Base-by-base conservation (phyloP, 2,329 filamentous ascomycete genomes). In the Fusarium aywerte region DNA sequence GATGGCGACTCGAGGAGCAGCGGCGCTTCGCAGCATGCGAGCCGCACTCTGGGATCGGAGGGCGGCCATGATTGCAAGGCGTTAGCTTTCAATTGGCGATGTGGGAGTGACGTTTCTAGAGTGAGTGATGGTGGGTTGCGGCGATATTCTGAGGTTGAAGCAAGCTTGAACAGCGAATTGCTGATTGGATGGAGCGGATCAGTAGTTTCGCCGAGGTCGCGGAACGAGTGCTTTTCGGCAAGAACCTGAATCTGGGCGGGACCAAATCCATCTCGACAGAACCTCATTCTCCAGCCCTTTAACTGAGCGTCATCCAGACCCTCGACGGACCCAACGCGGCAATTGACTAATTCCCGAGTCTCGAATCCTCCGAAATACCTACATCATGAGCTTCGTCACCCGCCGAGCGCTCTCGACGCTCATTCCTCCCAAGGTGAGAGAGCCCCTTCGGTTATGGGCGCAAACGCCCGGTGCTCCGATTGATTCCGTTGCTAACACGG, bases 321-420 rank as follows among this genome's bases (percentile, higher is more conserved):
- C 72, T 77, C 71, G 73, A 75, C 72, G 71, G 72, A 72, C 71
- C 36, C 72, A 74, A 74, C 70, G 70, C 70, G 56, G 68, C 59
- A 68, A 71, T 72, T 70, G 69, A 70, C 55, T 60, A 64, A 68
- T 61, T 65, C 59, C 67, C 71, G 67, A 74, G 58, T 71, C 67
- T 70, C 61, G 55, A 53, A 65, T 29, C 43, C 33, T 33, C 58
- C 66, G 60, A 73, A 69, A 69, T 67, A 71, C 76, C 76, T 77
- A 80, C 87, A 92, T 84, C 83, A 97, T 97, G 94, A 97, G 93
- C 87, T 96, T 90, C 89, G 87, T 96, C 78, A 88, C 90, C 78
- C 92, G 92, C 84, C 90, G 94, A 84, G 92, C 89, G 87, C 91
- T 97, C 79, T 98, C 96, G 80, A 97, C 96, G 87, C 91, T 99